Base-by-base conservation (phyloP, 768 basidiomycete species). In the Trametes coccinea region DNA sequence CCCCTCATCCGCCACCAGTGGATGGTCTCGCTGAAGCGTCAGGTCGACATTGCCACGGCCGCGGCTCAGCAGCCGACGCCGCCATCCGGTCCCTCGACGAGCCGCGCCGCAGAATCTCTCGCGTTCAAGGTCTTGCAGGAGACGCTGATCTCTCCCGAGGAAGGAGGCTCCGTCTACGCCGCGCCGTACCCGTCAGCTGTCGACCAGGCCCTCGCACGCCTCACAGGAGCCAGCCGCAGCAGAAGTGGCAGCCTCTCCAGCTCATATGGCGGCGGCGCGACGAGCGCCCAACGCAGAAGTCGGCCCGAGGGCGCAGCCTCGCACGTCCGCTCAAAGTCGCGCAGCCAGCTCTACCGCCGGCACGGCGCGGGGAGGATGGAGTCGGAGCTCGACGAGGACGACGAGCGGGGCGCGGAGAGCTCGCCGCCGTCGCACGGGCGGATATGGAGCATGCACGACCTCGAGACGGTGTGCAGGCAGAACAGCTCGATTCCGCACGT, bases 61-160 rank as follows among this genome's bases (percentile, higher is more conserved):
- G 70, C 74, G 13, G 67, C 77, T 16, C 57, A 59, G 33, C 33
- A 43, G 29, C 31, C 37, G 31, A 8, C 57, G 31, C 39, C 37
- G 9, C 43, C 49, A 2, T 40, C 51, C 22, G 72, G 76, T 39
- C 70, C 78, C 6, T 73, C 74, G 16, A 63, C 33, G 74, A 71
- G 11, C 74, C 78, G 50, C 71, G 77, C 41, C 80, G 67, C 58
- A 2, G 85, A 91, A 65, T 80, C 79, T n/a, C 79, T 93, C 43
- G 86, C 92, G 8, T 89, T 96, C 74, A 85, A 83, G 58, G 88
- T 93, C 22, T 78, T 98, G 50, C 91, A 94, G 59, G 93, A 97
- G 65, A 88, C 89, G 0, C 77, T 98, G 50, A 85, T 95, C 52
- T 78, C 79, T 2, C 65, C 75, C 7, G 66, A 70, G 14, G 67